Percentiles rank a stretch among this genome's conserved stretches.
phyloP scores from a whole-genome alignment of 148 eudicot species.

The Limonium bicolor region DNA sequence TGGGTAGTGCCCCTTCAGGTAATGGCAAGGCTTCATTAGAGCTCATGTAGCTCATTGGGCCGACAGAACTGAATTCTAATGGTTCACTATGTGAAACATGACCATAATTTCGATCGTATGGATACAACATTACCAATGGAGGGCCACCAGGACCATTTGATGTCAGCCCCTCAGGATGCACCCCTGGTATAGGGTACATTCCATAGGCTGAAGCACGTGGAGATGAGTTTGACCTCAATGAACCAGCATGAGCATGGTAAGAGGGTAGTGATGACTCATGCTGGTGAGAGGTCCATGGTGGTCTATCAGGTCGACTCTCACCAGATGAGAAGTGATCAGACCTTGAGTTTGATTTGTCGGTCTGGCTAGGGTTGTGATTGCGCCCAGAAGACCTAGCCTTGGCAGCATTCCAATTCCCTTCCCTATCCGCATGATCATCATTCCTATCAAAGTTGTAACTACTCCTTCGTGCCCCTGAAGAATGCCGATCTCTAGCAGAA shows the following conservation, averaged over 20 bases:
- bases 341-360: constrained; percentile 47
- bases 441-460: constrained; percentile 47
- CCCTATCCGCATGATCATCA: constrained; percentile 57
- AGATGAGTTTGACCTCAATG: constrained; percentile 25
- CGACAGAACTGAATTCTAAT: constrained; percentile 62
- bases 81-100: constrained; percentile 42
- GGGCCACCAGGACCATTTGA: constrained; percentile 40
- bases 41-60: constrained; percentile 34
- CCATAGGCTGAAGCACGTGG: constrained; percentile 42
- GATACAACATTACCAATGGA: constrained; percentile 59
- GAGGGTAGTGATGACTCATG: constrained; percentile 27
- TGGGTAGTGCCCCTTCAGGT: constrained; percentile 25
- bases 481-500: constrained; percentile 47
- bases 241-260: constrained; percentile 47
- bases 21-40: constrained; percentile 28
- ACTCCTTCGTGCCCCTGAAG: constrained; percentile 57
- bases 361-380: constrained; percentile 36
- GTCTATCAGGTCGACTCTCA: constrained; percentile 41
- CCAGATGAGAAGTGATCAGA: constrained; percentile 19
- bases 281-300: constrained; percentile 44
- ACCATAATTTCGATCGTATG: constrained; percentile 41
- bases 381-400: constrained; percentile 51
- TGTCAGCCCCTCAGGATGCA: constrained; percentile 27
- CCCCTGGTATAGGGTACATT: constrained; percentile 38
- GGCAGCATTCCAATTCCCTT: constrained; percentile 56